Evolutionary conservation across 495 filamentous ascomycete genomes (phyloP).

Genomic region (Aspergillus bridgeri): DNA sequence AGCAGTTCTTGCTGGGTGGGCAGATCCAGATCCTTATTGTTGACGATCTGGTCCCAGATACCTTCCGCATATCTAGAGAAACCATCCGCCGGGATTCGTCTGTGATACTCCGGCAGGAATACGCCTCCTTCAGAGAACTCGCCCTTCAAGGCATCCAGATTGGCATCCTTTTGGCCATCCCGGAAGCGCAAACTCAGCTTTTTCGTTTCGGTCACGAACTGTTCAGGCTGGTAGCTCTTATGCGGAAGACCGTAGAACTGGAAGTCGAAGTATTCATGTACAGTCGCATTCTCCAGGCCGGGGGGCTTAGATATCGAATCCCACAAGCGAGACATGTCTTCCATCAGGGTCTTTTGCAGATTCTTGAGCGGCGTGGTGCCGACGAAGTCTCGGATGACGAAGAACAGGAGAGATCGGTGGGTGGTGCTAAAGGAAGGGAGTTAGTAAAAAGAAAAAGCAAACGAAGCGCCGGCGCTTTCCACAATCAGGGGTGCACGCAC

Average conservation of each 20-base stretch:
- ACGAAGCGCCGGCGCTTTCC: neutral
- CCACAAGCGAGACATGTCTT: conserved; percentile 91
- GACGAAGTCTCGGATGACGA: conserved; percentile 95
- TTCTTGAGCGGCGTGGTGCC: conserved; percentile 86
- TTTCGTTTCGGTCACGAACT: conserved; percentile 76
- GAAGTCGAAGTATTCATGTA: conserved; percentile 98
- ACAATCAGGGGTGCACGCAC: conserved; percentile 47
- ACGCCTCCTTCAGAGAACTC: conserved; percentile 77
- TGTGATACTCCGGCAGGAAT: conserved; percentile 91
- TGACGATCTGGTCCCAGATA: conserved; percentile 96
- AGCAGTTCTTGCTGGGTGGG: conserved; percentile 96
- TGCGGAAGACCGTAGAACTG: conserved; percentile 94
- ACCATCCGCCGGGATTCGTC: conserved; percentile 92
- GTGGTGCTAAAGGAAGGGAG: conserved; percentile 58
- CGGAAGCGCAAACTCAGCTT: conserved; percentile 79
- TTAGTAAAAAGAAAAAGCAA: conserved; percentile 20
- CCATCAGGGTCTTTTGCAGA: conserved; percentile 81
- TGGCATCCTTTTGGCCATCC: conserved; percentile 67
- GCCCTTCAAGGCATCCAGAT: conserved; percentile 45
- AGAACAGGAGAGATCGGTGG: conserved; percentile 90
- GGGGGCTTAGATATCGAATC: conserved; percentile 82
- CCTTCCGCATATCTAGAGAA: conserved; percentile 89
- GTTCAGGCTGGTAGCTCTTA: conserved; percentile 94
- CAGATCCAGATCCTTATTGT: conserved; percentile 96
- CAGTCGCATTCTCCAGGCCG: conserved; percentile 82